A percentile compares a stretch with the other conserved stretches of the same genome.
phyloP scores from a whole-genome alignment of 306 rosid species.

The Pyrus betulifolia region DNA sequence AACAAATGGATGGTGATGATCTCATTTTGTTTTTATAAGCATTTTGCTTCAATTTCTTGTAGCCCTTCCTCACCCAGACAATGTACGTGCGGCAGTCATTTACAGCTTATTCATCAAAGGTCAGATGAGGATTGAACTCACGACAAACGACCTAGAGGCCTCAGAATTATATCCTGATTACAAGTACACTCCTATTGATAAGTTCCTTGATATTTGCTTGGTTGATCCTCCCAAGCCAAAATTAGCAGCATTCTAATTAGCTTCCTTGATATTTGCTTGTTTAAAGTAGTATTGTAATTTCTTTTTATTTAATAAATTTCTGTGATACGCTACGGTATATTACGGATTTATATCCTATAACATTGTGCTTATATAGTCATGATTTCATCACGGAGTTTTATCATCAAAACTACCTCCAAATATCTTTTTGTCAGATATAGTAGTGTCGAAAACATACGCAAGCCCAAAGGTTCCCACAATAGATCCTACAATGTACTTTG shows the following conservation, averaged over 20 bases:
- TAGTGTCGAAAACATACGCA: constrained; percentile 37
- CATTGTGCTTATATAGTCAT: no score
- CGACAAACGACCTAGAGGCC: neutral
- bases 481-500: constrained; percentile 39
- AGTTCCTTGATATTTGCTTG: no score
- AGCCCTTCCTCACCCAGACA: constrained; percentile 23
- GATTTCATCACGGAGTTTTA: neutral
- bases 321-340: no score
- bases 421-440: constrained; percentile 45
- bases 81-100: constrained; percentile 8
- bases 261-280: constrained; percentile 17
- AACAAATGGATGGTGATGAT: no score
- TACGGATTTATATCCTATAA: no score
- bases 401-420: constrained; percentile 51
- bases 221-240: no score
- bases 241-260: no score
- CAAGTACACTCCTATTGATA: no score
- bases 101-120: constrained; percentile 38
- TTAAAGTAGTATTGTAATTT: no score
- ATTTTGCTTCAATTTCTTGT: neutral
- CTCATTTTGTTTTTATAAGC: no score
- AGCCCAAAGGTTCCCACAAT: constrained; percentile 33
- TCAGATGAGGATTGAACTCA: constrained; percentile 21
- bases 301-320: no score
- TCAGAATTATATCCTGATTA: no score